Base-by-base conservation (phyloP, 2,329 filamentous ascomycete species). In the Pochonia chlamydosporia region DNA sequence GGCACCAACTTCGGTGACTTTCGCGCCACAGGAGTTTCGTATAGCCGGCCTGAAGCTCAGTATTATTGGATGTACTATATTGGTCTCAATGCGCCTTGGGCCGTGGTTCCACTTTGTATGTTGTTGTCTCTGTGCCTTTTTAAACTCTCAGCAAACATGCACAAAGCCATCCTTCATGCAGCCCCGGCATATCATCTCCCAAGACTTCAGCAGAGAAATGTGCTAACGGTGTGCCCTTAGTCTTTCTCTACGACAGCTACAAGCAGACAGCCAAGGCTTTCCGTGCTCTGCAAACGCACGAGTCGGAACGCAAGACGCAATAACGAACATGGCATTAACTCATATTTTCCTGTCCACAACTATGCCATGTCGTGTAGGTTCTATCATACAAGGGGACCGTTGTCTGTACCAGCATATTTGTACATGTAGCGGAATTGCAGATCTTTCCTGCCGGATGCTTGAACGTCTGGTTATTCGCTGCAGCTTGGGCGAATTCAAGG, bases 1-100 rank as follows among this genome's bases (percentile, higher is more conserved):
- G 64, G 73, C 2, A 85, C 81, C 14, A 78, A 75, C 58, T 65
- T 72, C 46, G 67, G 69, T 42, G 77, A 80, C 50, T 61, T 69
- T 48, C 64, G 63, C 28, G 63, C 70, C 49, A 64, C 62, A 13
- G 76, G 72, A 3, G 62, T 69, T 20, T 67, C 66, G 18, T 76
- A 80, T 56, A 80, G 75, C 54, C 71, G 81, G 21, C 81, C 81
- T 1, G 81, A 84, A 62, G 64, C 69, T 20, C 59, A 78, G 25
- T 85, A 85, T 55, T 82, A 77, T 55, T 84, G 80, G 80, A 66
- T 78, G 16, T 85, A 84, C 55, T 84, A 81, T 51, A 66, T 79
- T 5, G 75, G 74, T 3, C 75, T 82, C 60, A 85, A 85, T 56
- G 58, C 72, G 14, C 78, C 80, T 1, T 85, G 81, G 81, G 74